phyloP scores from a whole-genome alignment of 495 filamentous ascomycete genomes.

The Immersiella caudata region DNA sequence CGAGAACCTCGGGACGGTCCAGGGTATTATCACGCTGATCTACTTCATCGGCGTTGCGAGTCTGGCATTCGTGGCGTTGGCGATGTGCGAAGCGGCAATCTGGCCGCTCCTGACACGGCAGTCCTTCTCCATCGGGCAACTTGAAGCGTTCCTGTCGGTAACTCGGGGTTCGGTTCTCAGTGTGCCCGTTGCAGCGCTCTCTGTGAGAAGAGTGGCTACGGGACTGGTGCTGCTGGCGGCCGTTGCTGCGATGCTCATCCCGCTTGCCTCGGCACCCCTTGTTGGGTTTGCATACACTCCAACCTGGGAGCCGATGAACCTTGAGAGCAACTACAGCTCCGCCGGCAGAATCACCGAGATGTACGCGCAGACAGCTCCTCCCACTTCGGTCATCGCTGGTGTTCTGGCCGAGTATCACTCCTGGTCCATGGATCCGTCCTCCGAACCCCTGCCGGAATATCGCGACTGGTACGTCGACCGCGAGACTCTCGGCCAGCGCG shows the following conservation, averaged over 20 bases:
- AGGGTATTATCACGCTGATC: conserved; percentile 35
- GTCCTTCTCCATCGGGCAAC: conserved; percentile 29
- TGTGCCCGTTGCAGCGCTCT: conserved; percentile 24
- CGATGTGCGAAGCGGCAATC: conserved; percentile 29
- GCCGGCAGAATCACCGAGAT: conserved; percentile 31
- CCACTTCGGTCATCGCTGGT: conserved; percentile 30
- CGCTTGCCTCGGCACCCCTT: conserved; percentile 28
- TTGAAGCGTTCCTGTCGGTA: conserved; percentile 33
- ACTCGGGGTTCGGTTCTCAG: conserved; percentile 30
- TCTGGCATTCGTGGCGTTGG: conserved; percentile 27
- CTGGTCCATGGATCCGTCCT: conserved; percentile 30
- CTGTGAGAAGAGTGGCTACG: conserved; percentile 22
- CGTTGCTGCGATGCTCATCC: conserved; percentile 25
- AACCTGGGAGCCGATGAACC: conserved; percentile 7
- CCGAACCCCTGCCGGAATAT: conserved; percentile 34
- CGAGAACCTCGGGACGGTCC: conserved; percentile 32
- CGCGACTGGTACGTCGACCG: conserved; percentile 39
- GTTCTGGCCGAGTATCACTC: conserved; percentile 30
- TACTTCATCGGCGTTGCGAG: conserved; percentile 33
- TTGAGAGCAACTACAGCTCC: conserved; percentile 29
- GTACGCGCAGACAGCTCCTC: conserved; percentile 35
- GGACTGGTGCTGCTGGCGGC: conserved; percentile 24
- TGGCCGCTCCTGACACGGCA: conserved; percentile 35
- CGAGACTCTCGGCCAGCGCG: conserved; percentile 21
- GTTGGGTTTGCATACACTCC: conserved; percentile 36